A percentile compares a stretch with the other conserved stretches of the same genome.
These are phyloP conservation scores for Apophysomyces variabilis DNA, from an alignment of 371 early-diverging fungal genomes.

Conservation along the genomic window DNA sequence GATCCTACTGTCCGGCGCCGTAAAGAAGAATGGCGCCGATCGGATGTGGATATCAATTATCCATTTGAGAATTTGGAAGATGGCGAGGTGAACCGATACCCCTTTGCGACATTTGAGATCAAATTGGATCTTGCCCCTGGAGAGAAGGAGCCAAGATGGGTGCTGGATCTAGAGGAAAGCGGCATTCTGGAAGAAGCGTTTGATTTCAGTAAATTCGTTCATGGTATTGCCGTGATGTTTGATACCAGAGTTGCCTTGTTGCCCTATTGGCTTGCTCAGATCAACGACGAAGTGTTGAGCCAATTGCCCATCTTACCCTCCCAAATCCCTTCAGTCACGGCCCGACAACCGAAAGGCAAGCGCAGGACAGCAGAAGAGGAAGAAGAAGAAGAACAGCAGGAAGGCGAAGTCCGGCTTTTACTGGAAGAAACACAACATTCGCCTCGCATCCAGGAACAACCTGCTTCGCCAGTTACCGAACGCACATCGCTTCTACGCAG, in stretches of 20 bases:
- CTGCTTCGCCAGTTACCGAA: conserved; percentile 26
- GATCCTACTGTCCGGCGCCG: conserved; percentile 63
- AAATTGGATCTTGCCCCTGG: conserved; percentile 94
- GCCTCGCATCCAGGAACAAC: conserved; percentile 13
- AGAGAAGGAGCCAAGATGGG: conserved; percentile 94
- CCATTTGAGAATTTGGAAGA: conserved; percentile 81
- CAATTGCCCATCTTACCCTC: conserved; percentile 37
- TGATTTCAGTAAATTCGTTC: conserved; percentile 98
- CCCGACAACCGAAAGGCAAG: conserved; percentile 14
- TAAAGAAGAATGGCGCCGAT: conserved; percentile 90
- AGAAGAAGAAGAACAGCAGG: neutral
- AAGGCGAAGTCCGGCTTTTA: conserved; percentile 16
- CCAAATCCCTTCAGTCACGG: conserved; percentile 21
- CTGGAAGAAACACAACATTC: conserved; percentile 14
- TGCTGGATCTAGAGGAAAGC: conserved; percentile 87
- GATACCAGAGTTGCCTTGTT: conserved; percentile 87
- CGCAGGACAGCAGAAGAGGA: conserved; percentile 1
- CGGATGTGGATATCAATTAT: conserved; percentile 87
- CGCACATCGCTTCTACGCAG: conserved; percentile 28
- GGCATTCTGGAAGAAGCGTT: conserved; percentile 96
- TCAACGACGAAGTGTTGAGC: conserved; percentile 88
- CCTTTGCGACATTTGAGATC: conserved; percentile 98
- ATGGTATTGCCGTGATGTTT: conserved; percentile 94
- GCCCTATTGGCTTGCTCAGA: conserved; percentile 98
- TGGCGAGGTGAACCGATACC: conserved; percentile 90